phyloP scores from a whole-genome alignment of 2,329 filamentous ascomycete genomes.

The Pseudogymnoascus sp. region DNA sequence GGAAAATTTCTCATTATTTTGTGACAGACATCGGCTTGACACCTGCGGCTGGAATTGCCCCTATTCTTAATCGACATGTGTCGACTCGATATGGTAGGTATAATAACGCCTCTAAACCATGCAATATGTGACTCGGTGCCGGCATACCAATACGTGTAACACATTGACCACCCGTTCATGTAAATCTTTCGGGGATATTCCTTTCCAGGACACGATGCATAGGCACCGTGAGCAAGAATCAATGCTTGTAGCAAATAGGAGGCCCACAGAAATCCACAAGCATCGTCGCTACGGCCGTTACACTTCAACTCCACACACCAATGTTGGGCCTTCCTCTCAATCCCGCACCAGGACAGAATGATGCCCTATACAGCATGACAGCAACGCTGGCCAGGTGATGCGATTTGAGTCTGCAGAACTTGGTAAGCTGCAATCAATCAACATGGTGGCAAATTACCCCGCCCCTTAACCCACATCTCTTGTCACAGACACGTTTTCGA shows the following conservation, averaged over 20 bases:
- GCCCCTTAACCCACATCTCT: background rate
- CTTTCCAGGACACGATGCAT: background rate
- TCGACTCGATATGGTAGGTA: background rate
- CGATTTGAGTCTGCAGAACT: background rate
- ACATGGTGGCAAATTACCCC: slow-evolving; percentile 1
- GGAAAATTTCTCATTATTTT: background rate
- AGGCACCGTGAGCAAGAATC: background rate
- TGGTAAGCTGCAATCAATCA: slow-evolving; percentile 1
- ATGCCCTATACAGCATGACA: background rate
- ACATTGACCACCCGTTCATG: background rate
- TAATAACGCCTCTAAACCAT: background rate
- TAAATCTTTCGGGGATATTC: background rate
- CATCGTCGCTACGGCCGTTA: background rate
- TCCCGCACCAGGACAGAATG: background rate
- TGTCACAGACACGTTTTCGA: background rate
- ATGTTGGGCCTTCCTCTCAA: background rate
- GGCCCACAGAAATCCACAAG: background rate
- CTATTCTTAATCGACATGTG: background rate
- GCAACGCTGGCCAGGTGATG: background rate
- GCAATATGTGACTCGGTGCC: background rate
- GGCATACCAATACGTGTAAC: background rate
- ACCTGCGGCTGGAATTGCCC: background rate
- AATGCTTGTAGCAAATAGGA: background rate
- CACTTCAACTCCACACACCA: background rate
- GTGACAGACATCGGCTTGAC: background rate